A percentile compares a stretch with the other conserved stretches of the same genome.
phyloP scores from a whole-genome alignment of 2,329 filamentous ascomycete species.

The Paecilomyces variotii region DNA sequence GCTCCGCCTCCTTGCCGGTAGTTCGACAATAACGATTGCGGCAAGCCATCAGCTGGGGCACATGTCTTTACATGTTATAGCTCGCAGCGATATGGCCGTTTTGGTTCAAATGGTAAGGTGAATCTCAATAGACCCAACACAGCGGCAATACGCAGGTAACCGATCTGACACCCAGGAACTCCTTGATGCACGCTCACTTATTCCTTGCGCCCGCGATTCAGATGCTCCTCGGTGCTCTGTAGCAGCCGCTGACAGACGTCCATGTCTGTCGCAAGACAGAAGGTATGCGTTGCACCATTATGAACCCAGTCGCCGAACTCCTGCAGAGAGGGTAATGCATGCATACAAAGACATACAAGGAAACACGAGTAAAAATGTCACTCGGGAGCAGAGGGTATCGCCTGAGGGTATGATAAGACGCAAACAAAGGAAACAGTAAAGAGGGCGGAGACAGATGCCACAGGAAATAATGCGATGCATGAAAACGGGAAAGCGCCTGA shows the following conservation, averaged over 20 bases:
- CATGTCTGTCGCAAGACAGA: slow-evolving; percentile 22
- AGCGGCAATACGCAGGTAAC: not conserved
- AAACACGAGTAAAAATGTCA: not conserved
- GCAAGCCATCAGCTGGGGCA: not conserved
- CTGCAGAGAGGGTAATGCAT: slow-evolving; percentile 2
- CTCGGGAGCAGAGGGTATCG: slow-evolving; percentile 2
- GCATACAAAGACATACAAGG: not conserved
- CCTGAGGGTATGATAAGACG: not conserved
- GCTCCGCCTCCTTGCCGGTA: not conserved
- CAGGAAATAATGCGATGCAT: not conserved
- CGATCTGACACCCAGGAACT: not conserved
- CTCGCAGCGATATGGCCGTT: not conserved
- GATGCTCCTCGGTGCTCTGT: not conserved
- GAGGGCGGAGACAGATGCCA: not conserved
- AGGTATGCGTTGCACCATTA: not conserved
- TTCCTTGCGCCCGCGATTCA: not conserved
- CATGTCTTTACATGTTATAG: not conserved
- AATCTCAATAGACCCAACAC: not conserved
- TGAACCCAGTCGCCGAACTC: not conserved
- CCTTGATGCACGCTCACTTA: not conserved
- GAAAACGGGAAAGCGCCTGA: not conserved
- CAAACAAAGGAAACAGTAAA: slow-evolving; percentile 1
- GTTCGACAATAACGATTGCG: not conserved
- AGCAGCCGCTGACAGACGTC: not conserved
- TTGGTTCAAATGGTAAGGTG: not conserved